These are phyloP conservation scores for Nicotiana paniculata DNA, from an alignment of 257 asterid species.

Conservation along the genomic window DNA sequence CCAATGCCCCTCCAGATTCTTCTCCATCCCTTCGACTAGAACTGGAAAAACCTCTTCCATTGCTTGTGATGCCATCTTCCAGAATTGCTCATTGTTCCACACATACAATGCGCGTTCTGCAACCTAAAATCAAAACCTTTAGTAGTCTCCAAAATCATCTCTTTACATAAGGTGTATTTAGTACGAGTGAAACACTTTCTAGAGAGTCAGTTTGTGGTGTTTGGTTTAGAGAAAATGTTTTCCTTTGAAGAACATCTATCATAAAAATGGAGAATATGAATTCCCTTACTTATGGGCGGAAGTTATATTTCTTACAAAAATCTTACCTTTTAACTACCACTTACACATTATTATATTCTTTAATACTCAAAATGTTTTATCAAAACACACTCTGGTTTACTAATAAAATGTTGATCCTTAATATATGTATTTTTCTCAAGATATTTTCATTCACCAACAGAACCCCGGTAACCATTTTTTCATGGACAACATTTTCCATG, in stretches of 20 bases:
- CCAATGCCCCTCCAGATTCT: conserved; percentile 65
- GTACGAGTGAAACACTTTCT: background rate
- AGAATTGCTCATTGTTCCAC: conserved; percentile 81
- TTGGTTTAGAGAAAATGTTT: background rate
- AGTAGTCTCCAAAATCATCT: background rate
- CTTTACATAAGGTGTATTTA: background rate
- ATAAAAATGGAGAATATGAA: too few relatives aligned
- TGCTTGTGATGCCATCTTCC: conserved; percentile 64
- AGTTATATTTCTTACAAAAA: too few relatives aligned
- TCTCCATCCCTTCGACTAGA: conserved; percentile 63
- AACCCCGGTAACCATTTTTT: too few relatives aligned
- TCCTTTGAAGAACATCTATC: too few relatives aligned
- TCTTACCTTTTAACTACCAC: background rate
- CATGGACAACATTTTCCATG: too few relatives aligned
- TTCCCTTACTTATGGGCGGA: too few relatives aligned
- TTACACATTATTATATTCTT: background rate
- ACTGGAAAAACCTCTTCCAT: conserved; percentile 51
- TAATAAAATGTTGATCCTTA: too few relatives aligned
- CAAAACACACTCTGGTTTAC: background rate
- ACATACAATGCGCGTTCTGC: conserved; percentile 78
- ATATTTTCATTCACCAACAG: too few relatives aligned
- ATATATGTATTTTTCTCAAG: too few relatives aligned
- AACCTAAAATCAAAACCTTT: conserved; percentile 34
- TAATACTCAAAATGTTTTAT: too few relatives aligned
- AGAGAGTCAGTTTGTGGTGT: background rate